A percentile compares a stretch with the other conserved stretches of the same genome.
phyloP scores from a whole-genome alignment of 1,139 yeast species.

The Nakaseomyces nivariensis region DNA sequence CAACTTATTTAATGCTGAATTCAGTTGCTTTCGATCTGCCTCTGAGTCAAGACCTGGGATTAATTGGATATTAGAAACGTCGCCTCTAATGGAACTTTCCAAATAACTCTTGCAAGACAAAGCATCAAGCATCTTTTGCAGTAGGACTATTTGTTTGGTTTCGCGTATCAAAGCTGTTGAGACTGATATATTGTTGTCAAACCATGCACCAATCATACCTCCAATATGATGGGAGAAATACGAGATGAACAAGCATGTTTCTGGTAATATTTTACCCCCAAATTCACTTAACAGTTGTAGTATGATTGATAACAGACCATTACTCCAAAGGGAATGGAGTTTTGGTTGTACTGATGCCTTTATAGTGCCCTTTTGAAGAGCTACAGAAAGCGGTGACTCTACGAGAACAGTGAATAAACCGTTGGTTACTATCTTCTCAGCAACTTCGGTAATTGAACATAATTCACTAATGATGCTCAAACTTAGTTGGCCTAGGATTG shows the following conservation, averaged over 20 bases:
- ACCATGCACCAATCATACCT: conserved; percentile 61
- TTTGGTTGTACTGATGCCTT: conserved; percentile 42
- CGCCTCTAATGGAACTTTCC: conserved; percentile 30
- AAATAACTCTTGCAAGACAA: conserved; percentile 32
- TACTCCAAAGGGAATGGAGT: conserved; percentile 69
- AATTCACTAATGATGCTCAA: conserved; percentile 63
- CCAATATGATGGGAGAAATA: conserved; percentile 59
- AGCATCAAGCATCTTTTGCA: conserved; percentile 49
- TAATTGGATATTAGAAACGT: conserved; percentile 25
- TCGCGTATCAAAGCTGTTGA: conserved; percentile 64
- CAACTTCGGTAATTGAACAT: conserved; percentile 51
- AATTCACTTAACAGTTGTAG: conserved; percentile 51
- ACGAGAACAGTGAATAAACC: conserved; percentile 64
- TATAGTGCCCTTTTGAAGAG: conserved; percentile 57
- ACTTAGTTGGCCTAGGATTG: conserved; percentile 62
- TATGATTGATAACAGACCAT: conserved; percentile 66
- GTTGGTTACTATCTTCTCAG: conserved; percentile 51
- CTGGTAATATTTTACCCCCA: conserved; percentile 56
- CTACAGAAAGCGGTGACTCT: conserved; percentile 63
- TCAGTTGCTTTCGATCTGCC: conserved; percentile 47
- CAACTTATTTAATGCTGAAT: conserved; percentile 53
- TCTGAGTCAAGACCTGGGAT: conserved; percentile 56
- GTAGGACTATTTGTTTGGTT: conserved; percentile 63
- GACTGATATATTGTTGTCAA: conserved; percentile 48
- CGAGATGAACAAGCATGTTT: conserved; percentile 52